These are phyloP conservation scores for Porogramme epimiltina DNA, from an alignment of 1,284 basidiomycete genomes.

Conservation along the genomic window DNA sequence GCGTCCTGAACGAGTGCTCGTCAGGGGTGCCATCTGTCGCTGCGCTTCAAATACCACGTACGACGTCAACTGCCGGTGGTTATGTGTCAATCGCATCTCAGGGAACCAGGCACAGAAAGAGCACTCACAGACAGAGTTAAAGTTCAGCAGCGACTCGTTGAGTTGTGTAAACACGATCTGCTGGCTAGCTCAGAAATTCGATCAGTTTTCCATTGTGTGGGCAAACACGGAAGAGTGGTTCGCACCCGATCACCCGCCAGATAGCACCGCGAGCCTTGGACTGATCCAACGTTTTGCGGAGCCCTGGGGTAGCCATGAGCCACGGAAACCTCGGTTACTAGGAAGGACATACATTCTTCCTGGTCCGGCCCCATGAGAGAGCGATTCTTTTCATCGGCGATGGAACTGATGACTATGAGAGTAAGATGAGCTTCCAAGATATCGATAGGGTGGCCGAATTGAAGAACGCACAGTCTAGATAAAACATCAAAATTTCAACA, in stretches of 20 bases:
- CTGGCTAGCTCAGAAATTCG: slow-evolving; percentile 39
- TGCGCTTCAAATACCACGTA: slow-evolving; percentile 1
- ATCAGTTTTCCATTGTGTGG: not conserved
- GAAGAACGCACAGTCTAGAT: not conserved
- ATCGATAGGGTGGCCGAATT: too few species aligned
- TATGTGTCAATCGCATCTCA: not conserved
- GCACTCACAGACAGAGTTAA: slow-evolving; percentile 40
- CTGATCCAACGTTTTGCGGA: slow-evolving; percentile 49
- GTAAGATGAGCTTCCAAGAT: too few species aligned
- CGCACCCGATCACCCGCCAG: slow-evolving; percentile 60
- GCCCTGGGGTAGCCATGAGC: too few species aligned
- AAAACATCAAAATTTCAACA: not conserved
- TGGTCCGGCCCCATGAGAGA: slow-evolving; percentile 62
- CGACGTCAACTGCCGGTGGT: slow-evolving; percentile 25
- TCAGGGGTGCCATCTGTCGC: not conserved
- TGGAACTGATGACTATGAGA: slow-evolving; percentile 45
- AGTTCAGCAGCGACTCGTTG: too few species aligned
- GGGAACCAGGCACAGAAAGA: not conserved
- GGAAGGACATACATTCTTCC: slow-evolving; percentile 47
- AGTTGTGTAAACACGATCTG: slow-evolving; percentile 59
- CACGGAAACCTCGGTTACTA: too few species aligned
- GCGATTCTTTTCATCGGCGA: slow-evolving; percentile 47
- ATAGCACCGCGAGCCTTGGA: slow-evolving; percentile 52
- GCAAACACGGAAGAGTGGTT: not conserved
- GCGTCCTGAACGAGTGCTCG: slow-evolving; percentile 42